Base-by-base conservation (phyloP, 2,329 filamentous ascomycete genomes). In the Clonostachys solani region DNA sequence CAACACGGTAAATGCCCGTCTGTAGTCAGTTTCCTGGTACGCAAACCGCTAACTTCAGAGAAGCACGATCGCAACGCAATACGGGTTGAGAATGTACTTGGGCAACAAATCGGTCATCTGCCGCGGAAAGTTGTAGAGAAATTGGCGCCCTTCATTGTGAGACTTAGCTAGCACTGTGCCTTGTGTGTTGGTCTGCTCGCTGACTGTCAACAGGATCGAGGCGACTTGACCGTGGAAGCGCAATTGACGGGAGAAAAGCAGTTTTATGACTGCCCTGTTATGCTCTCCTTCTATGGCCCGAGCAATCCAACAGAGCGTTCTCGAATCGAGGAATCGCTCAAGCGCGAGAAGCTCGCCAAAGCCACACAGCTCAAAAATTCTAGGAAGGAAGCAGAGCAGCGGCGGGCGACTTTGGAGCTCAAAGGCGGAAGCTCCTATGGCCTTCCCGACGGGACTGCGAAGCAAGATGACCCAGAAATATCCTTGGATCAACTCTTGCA, bases 61-160 rank as follows among this genome's bases (percentile, higher is more conserved):
- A n/a, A 71, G 54, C 88, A 86, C 59, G 88, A 94, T 59, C 52
- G 55, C 6, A 94, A 94, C 65, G 89, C 89, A 0, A 89, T 95
- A 48, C 80, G 82, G 6, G 80, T 95, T 2, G 77, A 87, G 56
- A 95, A 94, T 62, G 87, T 92, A 13, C 78, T 87, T 58, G 78
- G 81, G 15, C 62, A 65, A 8, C 89, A 95, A 57, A 88, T 95
- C 55, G 90, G 90, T 1, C 89, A 95, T 64, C 72, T 95, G 38
- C 86, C 87, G 7, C 74, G 81, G 12, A 72, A 67, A 2, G 59
- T 89, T 18, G 89, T 84, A 1, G 68, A 73, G n/a, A 92, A 87
- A 63, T 68, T 96, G 46, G 83, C 88, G 0, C 79, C 77, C 3
- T 90, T 89, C 59, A 74, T 95, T 60, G 84, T 86, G 63, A 57